These are phyloP conservation scores for Phytophthora agathidicida DNA, from an alignment of 352 stramenopile species.

Conservation along the genomic window DNA sequence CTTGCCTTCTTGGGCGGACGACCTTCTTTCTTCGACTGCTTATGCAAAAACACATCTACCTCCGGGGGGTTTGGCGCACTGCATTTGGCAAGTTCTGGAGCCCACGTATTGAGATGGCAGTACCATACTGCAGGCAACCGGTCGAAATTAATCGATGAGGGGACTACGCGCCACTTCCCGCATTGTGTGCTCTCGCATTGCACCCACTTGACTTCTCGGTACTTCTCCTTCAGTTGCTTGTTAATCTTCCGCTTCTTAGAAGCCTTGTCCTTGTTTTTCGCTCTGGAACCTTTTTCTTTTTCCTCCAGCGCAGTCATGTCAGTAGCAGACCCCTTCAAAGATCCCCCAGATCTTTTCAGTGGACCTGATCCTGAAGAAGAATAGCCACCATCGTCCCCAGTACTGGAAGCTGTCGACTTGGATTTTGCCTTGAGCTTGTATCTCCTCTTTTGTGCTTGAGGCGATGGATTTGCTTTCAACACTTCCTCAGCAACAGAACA, in stretches of 20 bases:
- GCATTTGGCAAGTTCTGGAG: slow-evolving; percentile 73
- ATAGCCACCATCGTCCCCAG: slow-evolving; percentile 41
- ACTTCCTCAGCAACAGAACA: slow-evolving; percentile 93
- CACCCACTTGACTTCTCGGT: slow-evolving; percentile 92
- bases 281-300: slow-evolving; percentile 30
- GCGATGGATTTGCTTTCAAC: slow-evolving; percentile 41
- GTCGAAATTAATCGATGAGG: slow-evolving; percentile 89
- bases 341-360: slow-evolving; percentile 28
- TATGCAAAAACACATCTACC: slow-evolving; percentile 70
- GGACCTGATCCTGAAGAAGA: slow-evolving; percentile 43
- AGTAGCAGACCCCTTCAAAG: slow-evolving; percentile 19
- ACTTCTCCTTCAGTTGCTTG: slow-evolving; percentile 84
- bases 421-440: slow-evolving; percentile 42
- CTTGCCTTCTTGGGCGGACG: slow-evolving; percentile 66
- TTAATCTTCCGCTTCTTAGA: slow-evolving; percentile 81
- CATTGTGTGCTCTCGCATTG: slow-evolving; percentile 95
- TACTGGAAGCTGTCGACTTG: slow-evolving; percentile 22
- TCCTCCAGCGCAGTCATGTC: slow-evolving; percentile 31
- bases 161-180: slow-evolving; percentile 95
- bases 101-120: slow-evolving; percentile 84
- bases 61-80: slow-evolving; percentile 71
- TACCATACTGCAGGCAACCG: slow-evolving; percentile 91
- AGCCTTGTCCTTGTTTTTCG: slow-evolving; percentile 68
- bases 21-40: slow-evolving; percentile 64
- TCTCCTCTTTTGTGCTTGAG: slow-evolving; percentile 33